These are phyloP conservation scores for Tephrocybe sp. DNA, from an alignment of 768 basidiomycete genomes.

Conservation along the genomic window DNA sequence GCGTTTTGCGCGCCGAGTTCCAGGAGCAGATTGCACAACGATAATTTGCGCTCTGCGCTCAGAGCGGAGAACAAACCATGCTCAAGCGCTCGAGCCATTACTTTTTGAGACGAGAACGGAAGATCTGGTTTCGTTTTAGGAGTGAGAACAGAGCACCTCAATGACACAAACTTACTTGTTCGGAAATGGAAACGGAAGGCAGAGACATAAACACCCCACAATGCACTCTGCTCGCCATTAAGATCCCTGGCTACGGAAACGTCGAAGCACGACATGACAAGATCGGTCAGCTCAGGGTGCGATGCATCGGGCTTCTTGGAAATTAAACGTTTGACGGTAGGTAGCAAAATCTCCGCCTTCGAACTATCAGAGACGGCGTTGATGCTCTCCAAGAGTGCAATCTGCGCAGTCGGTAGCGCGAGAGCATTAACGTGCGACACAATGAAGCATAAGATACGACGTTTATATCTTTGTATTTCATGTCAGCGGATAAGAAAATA, in stretches of 20 bases:
- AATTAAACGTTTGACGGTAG: slow-evolving; percentile 46
- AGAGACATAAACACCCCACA: slow-evolving; percentile 52
- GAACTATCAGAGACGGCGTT: slow-evolving; percentile 44
- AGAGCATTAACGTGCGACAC: slow-evolving; percentile 75
- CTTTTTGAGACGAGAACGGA: slow-evolving; percentile 32
- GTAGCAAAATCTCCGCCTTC: slow-evolving; percentile 53
- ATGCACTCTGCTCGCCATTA: slow-evolving; percentile 35
- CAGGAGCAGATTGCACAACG: slow-evolving; percentile 56
- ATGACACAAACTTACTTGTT: slow-evolving; percentile 35
- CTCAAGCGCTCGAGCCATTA: slow-evolving; percentile 44
- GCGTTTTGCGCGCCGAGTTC: slow-evolving; percentile 44
- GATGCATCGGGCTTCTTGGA: slow-evolving; percentile 18
- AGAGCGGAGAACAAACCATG: slow-evolving; percentile 56
- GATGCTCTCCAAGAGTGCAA: slow-evolving; percentile 48
- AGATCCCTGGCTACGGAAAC: slow-evolving; percentile 39
- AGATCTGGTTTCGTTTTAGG: slow-evolving; percentile 30
- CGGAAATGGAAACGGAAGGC: slow-evolving; percentile 42
- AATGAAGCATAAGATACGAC: slow-evolving; percentile 70
- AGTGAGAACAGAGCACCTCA: not conserved
- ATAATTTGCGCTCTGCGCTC: slow-evolving; percentile 47
- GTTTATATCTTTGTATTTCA: slow-evolving; percentile 52
- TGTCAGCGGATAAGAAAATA: not conserved
- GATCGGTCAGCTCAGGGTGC: slow-evolving; percentile 33
- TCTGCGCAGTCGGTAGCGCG: slow-evolving; percentile 42
- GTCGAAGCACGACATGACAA: slow-evolving; percentile 53